Evolutionary conservation across 1,284 basidiomycete species (phyloP).

Genomic region (Boletus semigastroideus): DNA sequence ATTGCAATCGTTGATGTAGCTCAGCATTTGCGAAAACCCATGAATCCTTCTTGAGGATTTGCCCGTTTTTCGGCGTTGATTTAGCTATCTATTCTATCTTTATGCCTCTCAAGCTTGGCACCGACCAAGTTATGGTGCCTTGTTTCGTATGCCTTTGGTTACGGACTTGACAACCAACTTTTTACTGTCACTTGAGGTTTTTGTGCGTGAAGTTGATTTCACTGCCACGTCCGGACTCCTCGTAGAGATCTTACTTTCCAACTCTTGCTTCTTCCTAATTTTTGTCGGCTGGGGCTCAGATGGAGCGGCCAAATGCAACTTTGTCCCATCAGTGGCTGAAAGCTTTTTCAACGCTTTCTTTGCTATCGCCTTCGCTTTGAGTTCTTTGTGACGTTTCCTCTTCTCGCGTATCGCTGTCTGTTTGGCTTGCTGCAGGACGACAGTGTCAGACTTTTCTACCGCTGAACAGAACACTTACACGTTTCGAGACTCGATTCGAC

Average conservation of each 20-base stretch:
- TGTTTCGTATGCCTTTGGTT: conserved; percentile 1
- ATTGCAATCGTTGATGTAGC: conserved; percentile 54
- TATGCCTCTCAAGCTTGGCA: not conserved
- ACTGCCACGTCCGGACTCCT: not conserved
- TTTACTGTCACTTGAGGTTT: not conserved
- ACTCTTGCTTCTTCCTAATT: conserved; percentile 18
- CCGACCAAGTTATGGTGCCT: conserved; percentile 8
- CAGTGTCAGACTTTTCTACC: conserved; percentile 2
- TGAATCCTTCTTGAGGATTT: conserved; percentile 3
- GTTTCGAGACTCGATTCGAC: conserved; percentile 60
- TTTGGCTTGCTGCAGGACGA: conserved; percentile 41
- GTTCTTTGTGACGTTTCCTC: conserved; percentile 38
- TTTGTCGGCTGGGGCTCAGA: conserved; percentile 5
- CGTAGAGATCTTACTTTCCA: not conserved
- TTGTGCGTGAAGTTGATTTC: conserved; percentile 5
- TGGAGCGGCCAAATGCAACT: not conserved
- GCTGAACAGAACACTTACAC: conserved; percentile 36
- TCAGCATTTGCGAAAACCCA: not conserved
- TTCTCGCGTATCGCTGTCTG: conserved; percentile 39
- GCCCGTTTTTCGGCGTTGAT: conserved; percentile 7
- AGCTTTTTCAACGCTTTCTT: conserved; percentile 21
- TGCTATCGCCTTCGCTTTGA: conserved; percentile 30
- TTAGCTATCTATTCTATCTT: conserved; percentile 13
- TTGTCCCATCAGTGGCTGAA: not conserved
- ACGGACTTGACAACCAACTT: conserved; percentile 5